Evolutionary conservation across 73 alveolate species (phyloP).

Genomic region (Paramecium sexaurelia): DNA sequence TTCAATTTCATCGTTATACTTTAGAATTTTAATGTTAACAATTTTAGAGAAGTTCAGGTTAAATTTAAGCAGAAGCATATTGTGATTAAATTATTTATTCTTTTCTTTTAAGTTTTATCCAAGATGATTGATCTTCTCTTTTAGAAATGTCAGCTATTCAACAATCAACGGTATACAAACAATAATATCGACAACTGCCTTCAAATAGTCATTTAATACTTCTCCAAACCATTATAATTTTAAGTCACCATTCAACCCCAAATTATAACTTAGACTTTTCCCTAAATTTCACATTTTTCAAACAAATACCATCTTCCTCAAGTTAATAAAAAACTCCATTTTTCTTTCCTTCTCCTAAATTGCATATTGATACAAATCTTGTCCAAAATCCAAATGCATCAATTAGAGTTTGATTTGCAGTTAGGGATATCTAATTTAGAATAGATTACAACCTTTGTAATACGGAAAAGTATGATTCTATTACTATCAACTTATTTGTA

Average conservation of each 20-base stretch:
- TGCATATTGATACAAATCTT: neutral
- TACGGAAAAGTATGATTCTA: slow-evolving; percentile 5
- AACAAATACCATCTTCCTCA: slow-evolving; percentile 10
- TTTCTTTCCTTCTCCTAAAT: neutral
- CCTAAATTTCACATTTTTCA: neutral
- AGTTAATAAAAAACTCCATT: slow-evolving; percentile 3
- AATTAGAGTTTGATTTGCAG: neutral
- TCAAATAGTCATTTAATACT: neutral
- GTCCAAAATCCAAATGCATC: slow-evolving; percentile 59
- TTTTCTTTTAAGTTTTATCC: neutral
- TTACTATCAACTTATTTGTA: neutral
- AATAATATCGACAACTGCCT: neutral
- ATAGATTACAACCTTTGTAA: neutral
- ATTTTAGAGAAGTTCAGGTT: neutral
- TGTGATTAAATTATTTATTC: neutral
- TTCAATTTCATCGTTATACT: slow-evolving; percentile 20
- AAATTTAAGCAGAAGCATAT: neutral
- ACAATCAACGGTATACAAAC: neutral
- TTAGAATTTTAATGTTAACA: neutral
- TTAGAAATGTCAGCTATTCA: neutral
- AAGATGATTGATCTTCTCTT: neutral
- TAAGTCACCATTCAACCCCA: slow-evolving; percentile 22
- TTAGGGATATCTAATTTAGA: slow-evolving; percentile 7
- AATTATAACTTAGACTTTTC: neutral
- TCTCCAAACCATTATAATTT: slow-evolving; percentile 55